Evolutionary conservation across 768 basidiomycete genomes (phyloP).

Genomic region (Cantharellus anzutake): DNA sequence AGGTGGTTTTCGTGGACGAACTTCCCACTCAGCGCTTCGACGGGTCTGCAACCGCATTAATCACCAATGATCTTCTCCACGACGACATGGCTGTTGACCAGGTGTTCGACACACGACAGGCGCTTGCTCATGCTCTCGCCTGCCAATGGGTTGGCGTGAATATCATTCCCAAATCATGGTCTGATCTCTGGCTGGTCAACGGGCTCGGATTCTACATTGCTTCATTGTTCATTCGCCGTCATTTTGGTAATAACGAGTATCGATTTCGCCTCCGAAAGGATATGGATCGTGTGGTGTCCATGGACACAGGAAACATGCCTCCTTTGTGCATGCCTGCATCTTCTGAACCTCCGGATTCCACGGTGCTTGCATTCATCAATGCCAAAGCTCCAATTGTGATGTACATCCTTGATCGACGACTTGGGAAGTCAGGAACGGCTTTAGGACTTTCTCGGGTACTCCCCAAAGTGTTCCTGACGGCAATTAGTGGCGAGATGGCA

Average conservation of each 20-base stretch:
- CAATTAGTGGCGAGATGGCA: conserved; percentile 75
- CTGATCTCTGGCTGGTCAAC: conserved; percentile 94
- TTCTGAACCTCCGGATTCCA: conserved; percentile 65
- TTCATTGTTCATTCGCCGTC: conserved; percentile 65
- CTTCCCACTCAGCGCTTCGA: conserved; percentile 67
- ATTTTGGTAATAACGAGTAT: conserved; percentile 94
- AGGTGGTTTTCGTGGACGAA: conserved; percentile 85
- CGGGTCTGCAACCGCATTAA: conserved; percentile 62
- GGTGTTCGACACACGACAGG: conserved; percentile 74
- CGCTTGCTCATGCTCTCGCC: conserved; percentile 72
- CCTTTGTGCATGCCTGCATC: conserved; percentile 86
- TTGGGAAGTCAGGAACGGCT: conserved; percentile 89
- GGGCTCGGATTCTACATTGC: conserved; percentile 84
- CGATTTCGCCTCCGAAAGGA: conserved; percentile 90
- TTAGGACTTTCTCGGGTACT: conserved; percentile 87
- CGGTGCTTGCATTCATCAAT: conserved; percentile 72
- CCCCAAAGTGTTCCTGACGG: conserved; percentile 86
- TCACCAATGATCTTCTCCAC: conserved; percentile 66
- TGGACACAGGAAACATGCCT: conserved; percentile 75
- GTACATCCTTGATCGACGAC: conserved; percentile 82
- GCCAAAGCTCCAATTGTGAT: conserved; percentile 92
- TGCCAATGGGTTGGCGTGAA: conserved; percentile 97
- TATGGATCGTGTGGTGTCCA: conserved; percentile 76
- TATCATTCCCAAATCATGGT: conserved; percentile 81
- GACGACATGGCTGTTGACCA: conserved; percentile 84